Conservation (phyloP, 2,329 filamentous ascomycete genomes). For the Aureobasidium pullulans region DNA sequence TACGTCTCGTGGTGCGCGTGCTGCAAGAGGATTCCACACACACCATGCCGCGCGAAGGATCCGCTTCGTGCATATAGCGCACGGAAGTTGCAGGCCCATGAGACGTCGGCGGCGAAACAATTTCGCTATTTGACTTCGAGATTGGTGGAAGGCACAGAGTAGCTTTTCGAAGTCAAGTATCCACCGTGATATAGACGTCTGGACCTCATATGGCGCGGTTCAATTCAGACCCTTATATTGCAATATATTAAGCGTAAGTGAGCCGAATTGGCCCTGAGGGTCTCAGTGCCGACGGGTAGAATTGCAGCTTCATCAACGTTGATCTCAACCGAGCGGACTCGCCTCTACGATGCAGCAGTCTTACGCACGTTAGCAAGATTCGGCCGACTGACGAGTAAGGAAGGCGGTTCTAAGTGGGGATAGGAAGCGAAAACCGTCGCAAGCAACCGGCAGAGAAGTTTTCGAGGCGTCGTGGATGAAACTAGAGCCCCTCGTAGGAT, state of each 20-base stretch:
- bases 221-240: background rate
- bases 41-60: background rate
- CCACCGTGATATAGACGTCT: slow-evolving; percentile 7
- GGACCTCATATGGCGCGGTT: background rate
- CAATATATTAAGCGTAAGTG: slow-evolving; percentile 1
- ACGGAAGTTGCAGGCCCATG: slow-evolving; percentile 6
- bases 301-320: background rate
- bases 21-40: background rate
- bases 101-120: slow-evolving; percentile 2
- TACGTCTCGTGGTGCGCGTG: background rate
- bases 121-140: slow-evolving; percentile 3
- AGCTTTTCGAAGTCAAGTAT: background rate
- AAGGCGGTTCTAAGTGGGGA: background rate
- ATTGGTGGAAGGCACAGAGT: background rate
- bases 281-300: background rate
- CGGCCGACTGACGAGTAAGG: background rate
- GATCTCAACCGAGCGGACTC: background rate
- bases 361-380: background rate
- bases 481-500: background rate
- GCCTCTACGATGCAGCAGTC: background rate
- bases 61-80: slow-evolving; percentile 1
- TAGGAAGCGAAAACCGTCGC: background rate
- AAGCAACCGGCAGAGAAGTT: background rate
- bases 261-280: background rate
- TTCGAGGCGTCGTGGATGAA: slow-evolving; percentile 5